Conservation (phyloP, 2,329 filamentous ascomycete genomes). For the Colletotrichum simmondsii region DNA sequence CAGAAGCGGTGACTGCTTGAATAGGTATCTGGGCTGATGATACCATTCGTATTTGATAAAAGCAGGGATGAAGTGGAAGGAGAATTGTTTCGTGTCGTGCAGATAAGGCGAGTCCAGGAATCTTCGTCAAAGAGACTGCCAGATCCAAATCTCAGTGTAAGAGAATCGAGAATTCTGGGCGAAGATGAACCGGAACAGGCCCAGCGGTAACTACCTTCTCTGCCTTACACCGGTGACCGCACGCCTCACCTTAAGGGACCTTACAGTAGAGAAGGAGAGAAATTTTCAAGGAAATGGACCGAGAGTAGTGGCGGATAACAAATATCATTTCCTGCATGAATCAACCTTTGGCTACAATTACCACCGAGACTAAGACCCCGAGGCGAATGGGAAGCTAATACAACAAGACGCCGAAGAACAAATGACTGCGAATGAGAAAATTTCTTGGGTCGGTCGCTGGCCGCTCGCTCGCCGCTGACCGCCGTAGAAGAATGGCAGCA, state of each 20-base stretch:
- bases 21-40: no score
- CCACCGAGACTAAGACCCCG: not conserved
- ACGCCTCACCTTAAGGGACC: no score
- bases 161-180: not conserved
- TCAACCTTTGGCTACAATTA: not conserved
- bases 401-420: not conserved
- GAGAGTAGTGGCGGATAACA: not conserved
- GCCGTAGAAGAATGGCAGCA: not conserved
- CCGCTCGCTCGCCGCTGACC: not conserved
- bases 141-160: not conserved
- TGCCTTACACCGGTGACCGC: no score
- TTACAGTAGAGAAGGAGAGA: not conserved
- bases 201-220: no score
- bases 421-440: conserved; percentile 19
- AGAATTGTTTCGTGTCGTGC: not conserved
- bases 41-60: not conserved
- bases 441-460: conserved; percentile 1
- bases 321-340: not conserved
- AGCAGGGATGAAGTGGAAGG: not conserved
- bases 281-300: not conserved
- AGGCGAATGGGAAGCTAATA: not conserved
- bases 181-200: not conserved
- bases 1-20: not conserved
- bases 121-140: not conserved
- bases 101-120: not conserved